These are phyloP conservation scores for Sclerospora graminicola DNA, from an alignment of 352 stramenopile species.

Conservation along the genomic window DNA sequence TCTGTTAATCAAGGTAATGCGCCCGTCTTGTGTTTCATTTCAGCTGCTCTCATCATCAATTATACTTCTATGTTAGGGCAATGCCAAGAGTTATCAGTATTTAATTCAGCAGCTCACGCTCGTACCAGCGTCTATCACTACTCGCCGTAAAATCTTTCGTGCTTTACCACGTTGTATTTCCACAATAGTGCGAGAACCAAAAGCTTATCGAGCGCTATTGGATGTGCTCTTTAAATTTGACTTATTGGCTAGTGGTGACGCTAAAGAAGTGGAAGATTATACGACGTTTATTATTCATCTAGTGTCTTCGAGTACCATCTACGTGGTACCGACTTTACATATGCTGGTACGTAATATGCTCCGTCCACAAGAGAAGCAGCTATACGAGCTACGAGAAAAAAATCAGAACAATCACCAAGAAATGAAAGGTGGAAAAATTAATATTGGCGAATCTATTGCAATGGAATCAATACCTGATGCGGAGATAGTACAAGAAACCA, in stretches of 20 bases:
- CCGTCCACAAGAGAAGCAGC: slow-evolving; percentile 33
- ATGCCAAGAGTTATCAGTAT: slow-evolving; percentile 71
- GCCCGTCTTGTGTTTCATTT: too few species aligned
- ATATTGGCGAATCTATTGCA: slow-evolving; percentile 37
- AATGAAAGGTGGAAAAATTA: slow-evolving; percentile 17
- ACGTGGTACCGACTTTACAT: slow-evolving; percentile 69
- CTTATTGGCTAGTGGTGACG: slow-evolving; percentile 33
- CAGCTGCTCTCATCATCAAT: background rate
- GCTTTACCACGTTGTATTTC: slow-evolving; percentile 71
- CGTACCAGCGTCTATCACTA: slow-evolving; percentile 24
- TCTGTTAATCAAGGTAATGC: slow-evolving; percentile 55
- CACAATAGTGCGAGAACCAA: slow-evolving; percentile 51
- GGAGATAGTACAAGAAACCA: slow-evolving; percentile 5
- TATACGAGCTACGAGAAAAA: slow-evolving; percentile 22
- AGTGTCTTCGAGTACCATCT: slow-evolving; percentile 77
- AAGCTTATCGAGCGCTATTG: slow-evolving; percentile 58
- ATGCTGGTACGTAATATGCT: slow-evolving; percentile 76
- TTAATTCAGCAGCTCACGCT: slow-evolving; percentile 56
- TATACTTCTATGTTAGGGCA: slow-evolving; percentile 30
- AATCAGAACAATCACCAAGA: slow-evolving; percentile 4
- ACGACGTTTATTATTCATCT: slow-evolving; percentile 62
- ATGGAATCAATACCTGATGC: slow-evolving; percentile 1
- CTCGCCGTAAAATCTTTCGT: slow-evolving; percentile 61
- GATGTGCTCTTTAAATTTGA: slow-evolving; percentile 81
- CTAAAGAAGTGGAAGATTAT: slow-evolving; percentile 56